A percentile compares a stretch with the other conserved stretches of the same genome.
Conservation (phyloP, 2,329 filamentous ascomycete species). For the Alternaria postmessia region DNA sequence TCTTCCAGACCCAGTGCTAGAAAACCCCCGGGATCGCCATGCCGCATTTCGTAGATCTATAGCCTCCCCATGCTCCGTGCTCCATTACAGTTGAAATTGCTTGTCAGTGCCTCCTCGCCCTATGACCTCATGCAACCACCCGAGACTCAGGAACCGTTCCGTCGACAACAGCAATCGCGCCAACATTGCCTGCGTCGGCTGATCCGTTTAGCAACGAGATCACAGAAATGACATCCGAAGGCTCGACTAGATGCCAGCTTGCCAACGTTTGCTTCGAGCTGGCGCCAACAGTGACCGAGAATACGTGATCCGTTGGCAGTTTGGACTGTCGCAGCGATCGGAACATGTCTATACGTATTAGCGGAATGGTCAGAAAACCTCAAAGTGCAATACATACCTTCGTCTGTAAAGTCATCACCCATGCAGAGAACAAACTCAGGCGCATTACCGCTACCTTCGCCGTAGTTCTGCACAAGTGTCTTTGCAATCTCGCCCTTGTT, state of each 20-base stretch:
- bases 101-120: constrained; percentile 12
- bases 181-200: constrained; percentile 52
- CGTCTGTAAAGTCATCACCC: constrained; percentile 96
- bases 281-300: constrained; percentile 89
- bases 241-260: constrained; percentile 88
- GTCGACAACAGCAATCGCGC: constrained; percentile 52
- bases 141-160: constrained; percentile 49
- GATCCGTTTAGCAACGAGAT: constrained; percentile 63
- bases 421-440: constrained; percentile 89
- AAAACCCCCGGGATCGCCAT: constrained; percentile 9
- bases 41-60: constrained; percentile 14
- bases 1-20: constrained; percentile 1
- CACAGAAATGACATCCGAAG: constrained; percentile 81
- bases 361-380: background rate
- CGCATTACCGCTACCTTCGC: constrained; percentile 61
- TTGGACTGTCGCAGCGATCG: constrained; percentile 72
- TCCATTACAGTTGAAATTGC: constrained; percentile 27
- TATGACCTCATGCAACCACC: constrained; percentile 2
- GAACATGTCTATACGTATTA: constrained; percentile 73
- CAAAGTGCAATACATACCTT: constrained; percentile 67
- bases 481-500: constrained; percentile 98
- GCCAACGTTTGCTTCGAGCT: constrained; percentile 92
- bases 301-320: constrained; percentile 72
- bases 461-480: constrained; percentile 79
- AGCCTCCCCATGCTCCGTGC: constrained; percentile 23